Conservation (phyloP, 257 asterid species). For the Solanum chmielewskii region DNA sequence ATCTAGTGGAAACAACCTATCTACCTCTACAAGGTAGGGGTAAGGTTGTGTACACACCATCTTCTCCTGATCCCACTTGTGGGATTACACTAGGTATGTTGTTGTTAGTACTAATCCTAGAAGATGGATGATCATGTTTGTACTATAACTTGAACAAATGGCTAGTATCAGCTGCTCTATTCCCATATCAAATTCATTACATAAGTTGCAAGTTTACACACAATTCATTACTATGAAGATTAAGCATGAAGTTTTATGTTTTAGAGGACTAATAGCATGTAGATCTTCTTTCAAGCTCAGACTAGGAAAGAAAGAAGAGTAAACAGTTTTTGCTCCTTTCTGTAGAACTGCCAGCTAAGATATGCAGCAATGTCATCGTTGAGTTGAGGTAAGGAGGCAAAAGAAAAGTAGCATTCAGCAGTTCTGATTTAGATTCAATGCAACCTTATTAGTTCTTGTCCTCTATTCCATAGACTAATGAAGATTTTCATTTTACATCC, state of each 20-base stretch:
- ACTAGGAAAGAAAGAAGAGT: neutral
- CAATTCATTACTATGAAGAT: neutral
- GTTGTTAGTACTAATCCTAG: neutral
- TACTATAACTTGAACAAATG: neutral
- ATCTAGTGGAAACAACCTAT: neutral
- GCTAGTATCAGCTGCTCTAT: neutral
- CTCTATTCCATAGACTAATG: neutral
- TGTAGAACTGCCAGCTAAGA: neutral
- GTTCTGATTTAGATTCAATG: neutral
- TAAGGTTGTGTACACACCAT: neutral
- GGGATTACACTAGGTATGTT: neutral
- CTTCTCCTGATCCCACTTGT: neutral
- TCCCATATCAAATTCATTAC: neutral
- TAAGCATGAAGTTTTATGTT: neutral
- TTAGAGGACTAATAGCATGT: neutral
- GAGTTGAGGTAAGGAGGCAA: neutral
- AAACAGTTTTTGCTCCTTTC: neutral
- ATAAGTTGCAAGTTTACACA: neutral
- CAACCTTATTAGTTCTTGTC: neutral
- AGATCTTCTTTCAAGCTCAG: neutral
- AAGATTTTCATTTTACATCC: neutral
- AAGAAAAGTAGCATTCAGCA: neutral
- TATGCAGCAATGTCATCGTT: neutral
- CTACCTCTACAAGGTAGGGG: neutral
- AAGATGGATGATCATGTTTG: neutral